These are phyloP conservation scores for Fusarium miscanthi DNA, from an alignment of 2,329 filamentous ascomycete genomes.

Conservation along the genomic window DNA sequence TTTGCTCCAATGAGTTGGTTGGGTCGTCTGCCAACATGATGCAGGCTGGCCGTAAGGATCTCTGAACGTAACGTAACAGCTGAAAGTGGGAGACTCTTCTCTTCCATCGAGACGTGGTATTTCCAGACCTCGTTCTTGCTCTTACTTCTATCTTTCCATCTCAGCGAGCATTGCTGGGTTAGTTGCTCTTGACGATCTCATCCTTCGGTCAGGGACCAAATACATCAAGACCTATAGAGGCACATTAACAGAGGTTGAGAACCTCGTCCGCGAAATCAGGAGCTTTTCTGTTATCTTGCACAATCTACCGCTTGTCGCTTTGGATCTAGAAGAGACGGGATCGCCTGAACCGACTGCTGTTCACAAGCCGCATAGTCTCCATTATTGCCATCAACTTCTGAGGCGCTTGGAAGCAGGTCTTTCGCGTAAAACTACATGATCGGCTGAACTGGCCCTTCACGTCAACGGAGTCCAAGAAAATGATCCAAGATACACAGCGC, in stretches of 20 bases:
- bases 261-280: constrained; percentile 1
- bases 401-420: not conserved
- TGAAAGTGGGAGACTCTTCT: too few relatives aligned
- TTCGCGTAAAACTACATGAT: not conserved
- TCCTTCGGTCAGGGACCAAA: constrained; percentile 2
- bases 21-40: too few relatives aligned
- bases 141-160: not conserved
- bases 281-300: not conserved
- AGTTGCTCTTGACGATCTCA: constrained; percentile 19
- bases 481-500: not conserved
- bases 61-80: too few relatives aligned
- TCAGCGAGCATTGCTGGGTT: constrained; percentile 25
- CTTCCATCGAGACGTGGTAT: too few relatives aligned
- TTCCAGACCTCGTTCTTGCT: too few relatives aligned
- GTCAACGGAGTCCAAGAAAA: not conserved
- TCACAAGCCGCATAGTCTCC: not conserved
- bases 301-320: not conserved
- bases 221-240: constrained; percentile 3
- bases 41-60: too few relatives aligned
- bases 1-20: too few relatives aligned
- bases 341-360: too few relatives aligned
- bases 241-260: not conserved
- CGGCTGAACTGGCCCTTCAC: constrained; percentile 8
- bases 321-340: not conserved
- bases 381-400: not conserved